Percentiles rank a stretch among this genome's conserved stretches.
phyloP scores from a whole-genome alignment of 306 rosid species.

The Ammopiptanthus mongolicus region DNA sequence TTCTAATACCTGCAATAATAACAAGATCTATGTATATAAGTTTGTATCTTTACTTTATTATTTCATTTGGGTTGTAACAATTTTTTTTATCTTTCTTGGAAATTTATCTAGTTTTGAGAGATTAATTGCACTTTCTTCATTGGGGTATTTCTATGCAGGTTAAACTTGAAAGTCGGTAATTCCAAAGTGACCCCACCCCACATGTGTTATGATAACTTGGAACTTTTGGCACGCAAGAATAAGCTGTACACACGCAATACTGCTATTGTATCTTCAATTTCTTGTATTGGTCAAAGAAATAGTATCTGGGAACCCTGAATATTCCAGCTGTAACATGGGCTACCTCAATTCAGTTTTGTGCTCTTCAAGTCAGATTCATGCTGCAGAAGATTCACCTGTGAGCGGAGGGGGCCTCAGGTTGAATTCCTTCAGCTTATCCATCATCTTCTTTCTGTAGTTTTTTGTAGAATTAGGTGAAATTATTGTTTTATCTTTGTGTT shows the following conservation, averaged over 20 bases:
- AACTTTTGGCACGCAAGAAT: constrained; percentile 47
- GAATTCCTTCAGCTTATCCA: background rate
- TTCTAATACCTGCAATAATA: background rate
- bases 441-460: constrained; percentile 6
- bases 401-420: constrained; percentile 98
- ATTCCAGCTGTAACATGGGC: constrained; percentile 65
- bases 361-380: constrained; percentile 80
- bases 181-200: constrained; percentile 43
- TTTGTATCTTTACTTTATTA: background rate
- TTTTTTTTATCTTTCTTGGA: constrained; percentile 3
- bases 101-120: constrained; percentile 1
- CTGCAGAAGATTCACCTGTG: constrained; percentile 82
- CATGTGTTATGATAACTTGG: constrained; percentile 41
- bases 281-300: constrained; percentile 33
- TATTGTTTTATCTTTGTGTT: constrained; percentile 9
- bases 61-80: constrained; percentile 6
- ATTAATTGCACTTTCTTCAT: constrained; percentile 19
- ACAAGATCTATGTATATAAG: constrained; percentile 32
- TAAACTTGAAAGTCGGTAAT: constrained; percentile 28
- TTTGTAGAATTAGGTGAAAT: background rate
- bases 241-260: constrained; percentile 35
- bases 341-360: constrained; percentile 89
- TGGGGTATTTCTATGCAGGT: constrained; percentile 52
- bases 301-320: constrained; percentile 36
- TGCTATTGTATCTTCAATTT: constrained; percentile 33